Conservation (phyloP, 768 basidiomycete species). For the Asterophora lycoperdoides region DNA sequence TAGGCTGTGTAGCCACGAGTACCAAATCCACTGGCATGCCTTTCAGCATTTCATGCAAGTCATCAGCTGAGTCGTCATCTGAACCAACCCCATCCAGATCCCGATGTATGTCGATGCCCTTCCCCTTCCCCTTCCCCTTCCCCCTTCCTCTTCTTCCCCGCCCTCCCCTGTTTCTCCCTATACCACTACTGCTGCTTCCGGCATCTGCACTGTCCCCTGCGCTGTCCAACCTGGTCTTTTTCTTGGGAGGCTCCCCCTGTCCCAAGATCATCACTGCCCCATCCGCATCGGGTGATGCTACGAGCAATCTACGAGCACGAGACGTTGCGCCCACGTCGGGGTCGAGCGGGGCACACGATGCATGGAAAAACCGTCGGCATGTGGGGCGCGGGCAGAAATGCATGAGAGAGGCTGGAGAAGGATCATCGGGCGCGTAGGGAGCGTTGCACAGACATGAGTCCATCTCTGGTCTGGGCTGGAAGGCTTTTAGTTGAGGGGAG, state of each 20-base stretch:
- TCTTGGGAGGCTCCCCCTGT: neutral
- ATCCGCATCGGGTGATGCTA: slow-evolving; percentile 30
- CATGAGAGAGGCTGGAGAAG: slow-evolving; percentile 29
- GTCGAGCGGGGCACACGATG: slow-evolving; percentile 34
- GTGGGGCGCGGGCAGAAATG: slow-evolving; percentile 54
- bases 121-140: neutral
- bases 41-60: no score
- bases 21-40: slow-evolving; percentile 38
- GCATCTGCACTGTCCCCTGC: no score
- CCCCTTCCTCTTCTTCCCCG: neutral
- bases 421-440: slow-evolving; percentile 43
- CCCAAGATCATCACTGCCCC: neutral
- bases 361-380: slow-evolving; percentile 48
- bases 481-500: neutral
- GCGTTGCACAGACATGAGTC: slow-evolving; percentile 41
- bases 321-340: slow-evolving; percentile 8
- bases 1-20: slow-evolving; percentile 45
- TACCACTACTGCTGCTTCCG: neutral
- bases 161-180: no score
- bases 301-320: slow-evolving; percentile 27
- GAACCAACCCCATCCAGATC: neutral
- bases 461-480: slow-evolving; percentile 38
- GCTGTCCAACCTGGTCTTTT: neutral
- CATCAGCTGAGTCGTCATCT: neutral
- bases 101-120: neutral